These are phyloP conservation scores for Lactarius pseudohatsudake DNA, from an alignment of 768 basidiomycete species.

Conservation along the genomic window DNA sequence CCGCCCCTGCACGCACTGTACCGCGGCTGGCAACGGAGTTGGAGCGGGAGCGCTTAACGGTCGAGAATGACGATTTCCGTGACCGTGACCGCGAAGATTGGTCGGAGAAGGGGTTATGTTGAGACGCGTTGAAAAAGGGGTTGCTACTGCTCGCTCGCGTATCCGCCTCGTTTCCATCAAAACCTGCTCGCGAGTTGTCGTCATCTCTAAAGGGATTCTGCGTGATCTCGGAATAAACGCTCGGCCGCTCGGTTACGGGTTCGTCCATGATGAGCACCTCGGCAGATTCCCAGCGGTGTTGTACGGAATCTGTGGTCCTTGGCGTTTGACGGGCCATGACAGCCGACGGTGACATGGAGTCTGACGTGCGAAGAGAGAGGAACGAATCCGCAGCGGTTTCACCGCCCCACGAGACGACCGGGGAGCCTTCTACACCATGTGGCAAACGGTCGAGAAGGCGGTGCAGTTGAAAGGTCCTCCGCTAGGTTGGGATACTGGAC, in stretches of 20 bases:
- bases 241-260: background rate
- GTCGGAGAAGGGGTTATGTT: conserved; percentile 28
- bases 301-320: conserved; percentile 17
- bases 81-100: conserved; percentile 22
- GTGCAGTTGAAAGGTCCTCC: conserved; percentile 1
- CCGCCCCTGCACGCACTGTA: conserved; percentile 11
- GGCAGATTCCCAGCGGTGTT: conserved; percentile 30
- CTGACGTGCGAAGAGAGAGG: conserved; percentile 17
- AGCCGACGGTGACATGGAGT: conserved; percentile 24
- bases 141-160: conserved; percentile 12
- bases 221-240: background rate
- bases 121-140: conserved; percentile 28
- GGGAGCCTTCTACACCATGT: conserved; percentile 4
- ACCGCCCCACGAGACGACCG: conserved; percentile 22
- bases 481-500: conserved; percentile 14
- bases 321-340: conserved; percentile 27
- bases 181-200: background rate
- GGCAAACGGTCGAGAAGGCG: conserved; percentile 16
- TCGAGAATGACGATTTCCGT: conserved; percentile 25
- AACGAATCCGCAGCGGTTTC: conserved; percentile 21
- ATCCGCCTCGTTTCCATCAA: background rate
- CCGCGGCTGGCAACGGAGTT: conserved; percentile 16
- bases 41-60: conserved; percentile 16
- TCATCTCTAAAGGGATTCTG: conserved; percentile 26
- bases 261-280: conserved; percentile 28